These are phyloP conservation scores for Globisporangium nagaii DNA, from an alignment of 352 stramenopile genomes.

Conservation along the genomic window DNA sequence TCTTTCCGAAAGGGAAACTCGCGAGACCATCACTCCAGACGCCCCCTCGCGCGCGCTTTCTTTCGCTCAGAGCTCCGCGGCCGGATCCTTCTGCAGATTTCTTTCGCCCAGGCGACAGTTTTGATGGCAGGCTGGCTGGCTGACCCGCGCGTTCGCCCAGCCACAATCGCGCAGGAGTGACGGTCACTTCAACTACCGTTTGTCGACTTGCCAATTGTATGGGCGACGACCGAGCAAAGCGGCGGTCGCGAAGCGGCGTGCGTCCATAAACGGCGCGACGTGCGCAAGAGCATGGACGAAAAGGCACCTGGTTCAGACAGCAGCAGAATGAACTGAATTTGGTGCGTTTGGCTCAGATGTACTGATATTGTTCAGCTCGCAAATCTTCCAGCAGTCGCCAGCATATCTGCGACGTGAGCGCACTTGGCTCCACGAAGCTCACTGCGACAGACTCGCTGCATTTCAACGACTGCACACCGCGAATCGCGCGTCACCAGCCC, in stretches of 20 bases:
- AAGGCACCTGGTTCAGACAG: not conserved
- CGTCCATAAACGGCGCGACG: too few relatives aligned
- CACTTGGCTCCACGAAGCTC: not conserved
- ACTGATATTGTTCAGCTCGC: not conserved
- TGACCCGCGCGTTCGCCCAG: not conserved
- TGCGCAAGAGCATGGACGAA: not conserved
- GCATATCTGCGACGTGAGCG: slow-evolving; percentile 3
- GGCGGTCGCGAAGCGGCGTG: too few relatives aligned
- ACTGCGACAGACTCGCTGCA: too few relatives aligned
- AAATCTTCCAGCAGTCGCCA: not conserved
- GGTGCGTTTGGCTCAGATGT: not conserved
- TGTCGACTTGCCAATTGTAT: too few relatives aligned
- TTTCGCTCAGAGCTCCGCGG: not conserved
- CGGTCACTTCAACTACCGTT: slow-evolving; percentile 8
- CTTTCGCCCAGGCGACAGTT: not conserved
- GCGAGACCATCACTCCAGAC: not conserved
- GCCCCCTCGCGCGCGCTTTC: too few relatives aligned
- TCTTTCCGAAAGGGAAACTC: not conserved
- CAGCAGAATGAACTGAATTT: not conserved
- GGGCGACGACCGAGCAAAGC: too few relatives aligned
- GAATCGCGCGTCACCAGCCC: too few relatives aligned
- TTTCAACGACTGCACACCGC: too few relatives aligned
- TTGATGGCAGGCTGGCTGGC: not conserved
- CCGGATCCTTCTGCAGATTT: not conserved
- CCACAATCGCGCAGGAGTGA: not conserved